Conservation (phyloP, 192 early-diverging fungal species). For the Podila minutissima region DNA sequence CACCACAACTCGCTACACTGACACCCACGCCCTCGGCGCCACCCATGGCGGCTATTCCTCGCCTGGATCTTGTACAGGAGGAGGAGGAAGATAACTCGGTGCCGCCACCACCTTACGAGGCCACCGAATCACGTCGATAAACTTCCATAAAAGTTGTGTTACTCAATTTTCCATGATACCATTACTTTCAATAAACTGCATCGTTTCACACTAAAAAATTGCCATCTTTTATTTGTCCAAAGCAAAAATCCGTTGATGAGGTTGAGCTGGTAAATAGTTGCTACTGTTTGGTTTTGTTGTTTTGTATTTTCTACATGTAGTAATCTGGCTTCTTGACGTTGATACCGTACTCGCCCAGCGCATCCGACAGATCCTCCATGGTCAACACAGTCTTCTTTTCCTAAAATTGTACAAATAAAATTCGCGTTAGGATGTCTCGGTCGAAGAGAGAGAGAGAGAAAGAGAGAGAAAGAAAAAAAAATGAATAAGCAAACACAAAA, state of each 20-base stretch:
- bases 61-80: slow-evolving; percentile 6
- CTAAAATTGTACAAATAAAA: slow-evolving; percentile 34
- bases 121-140: slow-evolving; percentile 2
- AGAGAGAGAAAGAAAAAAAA: no score
- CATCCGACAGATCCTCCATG: slow-evolving; percentile 93
- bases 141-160: background rate
- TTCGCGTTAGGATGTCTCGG: background rate
- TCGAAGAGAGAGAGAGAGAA: no score
- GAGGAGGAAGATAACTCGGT: slow-evolving; percentile 8
- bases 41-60: background rate
- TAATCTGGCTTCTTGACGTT: slow-evolving; percentile 97
- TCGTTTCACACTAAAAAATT: background rate
- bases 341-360: slow-evolving; percentile 92
- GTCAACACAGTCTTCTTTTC: slow-evolving; percentile 89
- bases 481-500: background rate
- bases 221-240: no score
- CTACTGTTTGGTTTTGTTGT: no score
- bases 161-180: background rate
- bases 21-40: background rate
- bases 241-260: no score
- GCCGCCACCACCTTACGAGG: slow-evolving; percentile 31
- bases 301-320: slow-evolving; percentile 45
- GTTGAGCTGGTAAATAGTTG: no score
- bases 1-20: no score
- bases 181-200: background rate